These are phyloP conservation scores for Fusarium avenaceum DNA, from an alignment of 2,329 filamentous ascomycete species.

Conservation along the genomic window DNA sequence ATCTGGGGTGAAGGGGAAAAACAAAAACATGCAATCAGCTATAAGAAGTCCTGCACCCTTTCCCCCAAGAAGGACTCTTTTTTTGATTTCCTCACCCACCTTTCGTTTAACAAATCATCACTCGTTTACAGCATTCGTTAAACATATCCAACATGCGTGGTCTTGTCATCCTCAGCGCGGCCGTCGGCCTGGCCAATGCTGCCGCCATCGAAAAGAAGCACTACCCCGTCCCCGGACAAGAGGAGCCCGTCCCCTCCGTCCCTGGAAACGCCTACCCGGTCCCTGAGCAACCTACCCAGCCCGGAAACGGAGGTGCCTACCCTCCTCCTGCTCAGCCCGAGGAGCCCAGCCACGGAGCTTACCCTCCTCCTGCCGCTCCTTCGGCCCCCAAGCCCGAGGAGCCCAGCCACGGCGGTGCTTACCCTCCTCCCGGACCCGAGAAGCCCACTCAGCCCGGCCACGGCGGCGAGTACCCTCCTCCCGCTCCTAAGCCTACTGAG, in stretches of 20 bases:
- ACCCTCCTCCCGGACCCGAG: background rate
- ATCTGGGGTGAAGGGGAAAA: constrained; percentile 7
- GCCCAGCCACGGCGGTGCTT: background rate
- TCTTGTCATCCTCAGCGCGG: constrained; percentile 39
- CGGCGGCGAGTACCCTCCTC: constrained; percentile 11
- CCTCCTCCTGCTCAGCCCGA: constrained; percentile 2
- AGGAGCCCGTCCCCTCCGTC: constrained; percentile 9
- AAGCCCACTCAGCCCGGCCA: background rate
- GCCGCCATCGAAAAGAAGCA: constrained; percentile 36
- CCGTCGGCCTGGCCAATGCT: constrained; percentile 40
- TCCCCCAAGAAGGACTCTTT: background rate
- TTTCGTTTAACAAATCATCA: constrained; percentile 39
- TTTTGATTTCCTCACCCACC: constrained; percentile 27
- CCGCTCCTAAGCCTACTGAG: too few relatives aligned
- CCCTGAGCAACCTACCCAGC: constrained; percentile 1
- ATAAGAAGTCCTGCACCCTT: constrained; percentile 31
- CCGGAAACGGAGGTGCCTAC: constrained; percentile 1
- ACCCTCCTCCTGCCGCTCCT: background rate
- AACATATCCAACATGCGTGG: constrained; percentile 30
- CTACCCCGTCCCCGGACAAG: constrained; percentile 21
- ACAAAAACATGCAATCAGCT: constrained; percentile 4
- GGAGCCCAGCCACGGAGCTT: background rate
- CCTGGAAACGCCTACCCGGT: constrained; percentile 11
- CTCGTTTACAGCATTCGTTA: constrained; percentile 35
- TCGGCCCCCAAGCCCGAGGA: background rate